These are phyloP conservation scores for Leishmania martiniquensis DNA, from an alignment of 208 protist species.

Conservation along the genomic window DNA sequence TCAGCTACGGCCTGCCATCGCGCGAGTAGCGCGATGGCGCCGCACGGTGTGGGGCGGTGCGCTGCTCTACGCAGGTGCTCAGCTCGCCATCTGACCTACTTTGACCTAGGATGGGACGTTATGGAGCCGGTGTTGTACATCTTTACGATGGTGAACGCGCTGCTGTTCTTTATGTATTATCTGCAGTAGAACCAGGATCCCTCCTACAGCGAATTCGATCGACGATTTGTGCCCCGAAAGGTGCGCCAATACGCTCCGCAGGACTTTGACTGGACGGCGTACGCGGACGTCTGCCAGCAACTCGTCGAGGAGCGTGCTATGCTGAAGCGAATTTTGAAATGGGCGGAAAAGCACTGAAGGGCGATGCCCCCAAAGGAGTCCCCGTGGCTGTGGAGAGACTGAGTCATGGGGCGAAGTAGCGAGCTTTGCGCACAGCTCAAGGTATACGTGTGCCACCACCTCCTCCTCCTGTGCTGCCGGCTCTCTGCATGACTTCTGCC, in stretches of 20 bases:
- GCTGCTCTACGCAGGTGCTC: conserved; percentile 55
- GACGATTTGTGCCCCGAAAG: conserved; percentile 42
- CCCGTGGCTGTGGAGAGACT: too few relatives aligned
- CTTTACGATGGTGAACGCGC: conserved; percentile 55
- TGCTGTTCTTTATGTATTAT: conserved; percentile 77
- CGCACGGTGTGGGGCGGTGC: conserved; percentile 65
- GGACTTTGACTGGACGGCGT: conserved; percentile 76
- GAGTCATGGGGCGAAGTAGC: not conserved
- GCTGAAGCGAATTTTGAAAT: conserved; percentile 43
- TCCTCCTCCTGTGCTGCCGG: not conserved
- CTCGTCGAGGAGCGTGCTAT: conserved; percentile 50
- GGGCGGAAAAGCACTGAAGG: conserved; percentile 45
- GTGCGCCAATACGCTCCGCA: conserved; percentile 67
- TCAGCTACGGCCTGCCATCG: conserved; percentile 49
- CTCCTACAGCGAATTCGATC: conserved; percentile 61
- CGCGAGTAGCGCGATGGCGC: conserved; percentile 56
- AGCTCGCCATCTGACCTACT: conserved; percentile 87
- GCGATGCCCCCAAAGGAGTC: too few relatives aligned
- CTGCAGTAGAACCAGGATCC: conserved; percentile 56
- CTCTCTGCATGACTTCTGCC: not conserved
- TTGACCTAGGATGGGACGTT: conserved; percentile 91
- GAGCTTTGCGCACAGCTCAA: too few relatives aligned
- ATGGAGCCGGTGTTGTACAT: conserved; percentile 92
- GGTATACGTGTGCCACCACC: too few relatives aligned
- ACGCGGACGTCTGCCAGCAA: conserved; percentile 42